phyloP scores from a whole-genome alignment of 1,284 basidiomycete genomes.

The Leccinum proliferum region DNA sequence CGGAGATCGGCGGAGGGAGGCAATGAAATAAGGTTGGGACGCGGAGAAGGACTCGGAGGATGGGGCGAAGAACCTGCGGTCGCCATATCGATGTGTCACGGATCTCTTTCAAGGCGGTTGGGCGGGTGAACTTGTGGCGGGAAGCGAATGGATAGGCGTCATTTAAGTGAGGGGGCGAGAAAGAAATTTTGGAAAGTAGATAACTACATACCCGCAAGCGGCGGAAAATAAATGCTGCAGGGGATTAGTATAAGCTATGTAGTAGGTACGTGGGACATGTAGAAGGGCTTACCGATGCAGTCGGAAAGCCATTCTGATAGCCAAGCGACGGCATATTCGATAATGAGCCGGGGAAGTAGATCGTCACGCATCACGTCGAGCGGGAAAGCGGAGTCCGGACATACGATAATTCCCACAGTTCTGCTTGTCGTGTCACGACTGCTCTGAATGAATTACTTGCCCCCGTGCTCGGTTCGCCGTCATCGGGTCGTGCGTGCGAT shows the following conservation, averaged over 20 bases:
- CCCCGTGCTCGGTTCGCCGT: conserved; percentile 46
- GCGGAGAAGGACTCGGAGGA: conserved; percentile 10
- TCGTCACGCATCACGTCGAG: conserved; percentile 47
- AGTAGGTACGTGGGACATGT: neutral
- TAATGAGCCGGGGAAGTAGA: conserved; percentile 51
- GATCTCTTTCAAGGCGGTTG: conserved; percentile 58
- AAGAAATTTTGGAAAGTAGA: no score
- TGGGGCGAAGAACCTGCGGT: conserved; percentile 41
- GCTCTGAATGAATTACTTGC: no score
- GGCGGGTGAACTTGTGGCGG: conserved; percentile 58
- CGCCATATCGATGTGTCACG: conserved; percentile 57
- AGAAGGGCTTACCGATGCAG: conserved; percentile 34
- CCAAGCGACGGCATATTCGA: conserved; percentile 50
- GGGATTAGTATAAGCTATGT: neutral
- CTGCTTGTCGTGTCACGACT: no score
- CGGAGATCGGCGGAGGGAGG: conserved; percentile 39
- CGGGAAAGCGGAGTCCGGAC: no score
- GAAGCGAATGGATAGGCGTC: neutral
- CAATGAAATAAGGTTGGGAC: conserved; percentile 35
- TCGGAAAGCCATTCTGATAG: conserved; percentile 58
- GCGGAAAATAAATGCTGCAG: conserved; percentile 58
- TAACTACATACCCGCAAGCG: conserved; percentile 47
- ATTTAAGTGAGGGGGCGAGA: conserved; percentile 2
- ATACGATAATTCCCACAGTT: no score
- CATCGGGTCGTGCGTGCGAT: conserved; percentile 93